phyloP scores from a whole-genome alignment of 2,329 filamentous ascomycete species.

The Phialophora expanda region DNA sequence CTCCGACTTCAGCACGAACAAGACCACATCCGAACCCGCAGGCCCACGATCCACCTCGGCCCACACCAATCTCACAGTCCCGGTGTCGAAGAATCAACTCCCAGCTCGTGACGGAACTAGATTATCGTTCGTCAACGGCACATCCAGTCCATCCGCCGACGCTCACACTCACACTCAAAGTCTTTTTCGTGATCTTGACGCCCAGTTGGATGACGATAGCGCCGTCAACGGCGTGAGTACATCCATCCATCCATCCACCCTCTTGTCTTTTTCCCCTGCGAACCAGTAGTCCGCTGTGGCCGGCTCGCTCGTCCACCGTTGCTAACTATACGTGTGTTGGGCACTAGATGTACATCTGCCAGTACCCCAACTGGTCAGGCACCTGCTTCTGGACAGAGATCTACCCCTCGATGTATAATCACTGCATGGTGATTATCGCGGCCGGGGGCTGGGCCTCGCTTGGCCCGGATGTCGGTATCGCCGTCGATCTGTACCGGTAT shows the following conservation, averaged over 20 bases:
- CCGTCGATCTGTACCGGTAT: slow-evolving; percentile 16
- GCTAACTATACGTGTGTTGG: neutral
- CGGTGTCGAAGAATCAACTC: neutral
- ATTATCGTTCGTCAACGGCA: neutral
- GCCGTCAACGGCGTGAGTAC: slow-evolving; percentile 10
- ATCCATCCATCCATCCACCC: neutral
- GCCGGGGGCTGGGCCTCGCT: slow-evolving; percentile 9
- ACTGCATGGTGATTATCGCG: slow-evolving; percentile 6
- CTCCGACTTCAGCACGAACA: neutral
- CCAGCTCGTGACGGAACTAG: neutral
- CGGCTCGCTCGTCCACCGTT: too few relatives aligned
- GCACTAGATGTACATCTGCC: slow-evolving; percentile 18
- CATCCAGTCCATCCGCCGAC: neutral
- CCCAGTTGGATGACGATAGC: neutral
- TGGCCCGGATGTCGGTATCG: slow-evolving; percentile 7
- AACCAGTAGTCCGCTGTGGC: too few relatives aligned
- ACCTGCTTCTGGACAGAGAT: slow-evolving; percentile 14
- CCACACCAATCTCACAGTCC: neutral
- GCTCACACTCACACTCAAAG: neutral
- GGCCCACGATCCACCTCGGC: neutral
- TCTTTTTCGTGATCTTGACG: too few relatives aligned
- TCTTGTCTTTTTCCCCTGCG: too few relatives aligned
- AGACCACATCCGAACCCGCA: neutral
- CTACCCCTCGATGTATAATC: slow-evolving; percentile 1
- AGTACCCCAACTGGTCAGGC: slow-evolving; percentile 9